Base-by-base conservation (phyloP, 2,329 filamentous ascomycete genomes). In the Colletotrichum salicis region DNA sequence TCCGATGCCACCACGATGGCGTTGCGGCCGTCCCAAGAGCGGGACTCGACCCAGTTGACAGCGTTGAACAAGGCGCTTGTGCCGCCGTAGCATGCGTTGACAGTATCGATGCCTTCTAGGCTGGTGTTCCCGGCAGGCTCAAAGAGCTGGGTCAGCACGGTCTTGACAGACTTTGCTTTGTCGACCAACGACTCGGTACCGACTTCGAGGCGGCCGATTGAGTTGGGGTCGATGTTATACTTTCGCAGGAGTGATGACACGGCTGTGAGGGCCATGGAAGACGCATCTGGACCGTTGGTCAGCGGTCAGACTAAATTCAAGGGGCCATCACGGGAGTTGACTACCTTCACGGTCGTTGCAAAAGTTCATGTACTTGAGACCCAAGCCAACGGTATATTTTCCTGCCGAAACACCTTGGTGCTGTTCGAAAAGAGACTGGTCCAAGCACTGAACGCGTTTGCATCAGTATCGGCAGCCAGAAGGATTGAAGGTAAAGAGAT, bases 161-260 rank as follows among this genome's bases (percentile, higher is more conserved):
- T 92, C 89, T 96, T 96, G 86, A 95, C 93, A 48, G 93, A 95
- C 88, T 96, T 96, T 80, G 93, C 95, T 87, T 96, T 96, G 88
- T 96, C 93, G 78, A 96, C 86, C 67, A 95, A 86, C 75, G 93
- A 95, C 88, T 96, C 93, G 61, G 93, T 96, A 79, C 93, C 93
- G 78, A 96, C 93, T 85, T 96, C 93, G 78, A 96, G 87, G 77
- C 93, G 92, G 76, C 93, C 93, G 80, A 96, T 90, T 74, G 90
- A 90, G 83, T 92, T 91, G 79, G 90, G 84, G 83, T 96, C 93
- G 84, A 96, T 91, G 78, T 91, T 90, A 88, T 95, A 95, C 83
- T 96, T 96, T 83, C 89, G 89, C 78, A 96, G 85, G 75, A 96
- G 91, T 80, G 90, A 93, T 76, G 93, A 93, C 74, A 92, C 89